Base-by-base conservation (phyloP, 345 rosid species). In the Firmiana major region DNA sequence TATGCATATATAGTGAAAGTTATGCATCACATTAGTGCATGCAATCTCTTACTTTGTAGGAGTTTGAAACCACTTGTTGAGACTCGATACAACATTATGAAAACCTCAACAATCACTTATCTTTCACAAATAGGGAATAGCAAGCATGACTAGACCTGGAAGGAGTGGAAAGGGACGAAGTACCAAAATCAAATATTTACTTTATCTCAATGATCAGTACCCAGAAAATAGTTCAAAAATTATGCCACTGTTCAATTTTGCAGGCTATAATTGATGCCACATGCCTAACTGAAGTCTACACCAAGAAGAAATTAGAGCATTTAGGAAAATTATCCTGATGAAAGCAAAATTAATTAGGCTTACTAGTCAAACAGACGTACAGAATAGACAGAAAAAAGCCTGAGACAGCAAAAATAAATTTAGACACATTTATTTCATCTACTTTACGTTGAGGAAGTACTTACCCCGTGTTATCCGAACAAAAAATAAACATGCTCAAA, bases 391-490 rank as follows among this genome's bases (percentile, higher is more conserved):
- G 8, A 40, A 40, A 40, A 40, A 49, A 15, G 5, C 8, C 1
- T 1, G 0, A 73, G 49, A 34, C 64, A 73, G 36, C 6, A 3
- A 60, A 49, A 45, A 9, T 17, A 26, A 67, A 45, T 16, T 49
- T 24, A 46, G 22, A 70, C 36, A 49, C 58, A 28, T 17, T 48
- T 48, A 43, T 15, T 70, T 17, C 63, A 71, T 49, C n/a, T 62
- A 45, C 22, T 54, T 62, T 45, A 24, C 12, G 13, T 74, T 42
- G 53, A 66, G 28, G 36, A 77, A 58, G 70, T 38, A 53, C 85
- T 62, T 79, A 86, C 89, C 84, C 79, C 19, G 22, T 13, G 66
- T 31, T 73, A 76, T 60, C 72, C 9, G 82, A 66, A 73, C 31
- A 75, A 76, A 64, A 69, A 63, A 79, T 55, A 53, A 53, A 48